Base-by-base conservation (phyloP, 148 eudicot genomes). In the Rhododendron simsii region DNA sequence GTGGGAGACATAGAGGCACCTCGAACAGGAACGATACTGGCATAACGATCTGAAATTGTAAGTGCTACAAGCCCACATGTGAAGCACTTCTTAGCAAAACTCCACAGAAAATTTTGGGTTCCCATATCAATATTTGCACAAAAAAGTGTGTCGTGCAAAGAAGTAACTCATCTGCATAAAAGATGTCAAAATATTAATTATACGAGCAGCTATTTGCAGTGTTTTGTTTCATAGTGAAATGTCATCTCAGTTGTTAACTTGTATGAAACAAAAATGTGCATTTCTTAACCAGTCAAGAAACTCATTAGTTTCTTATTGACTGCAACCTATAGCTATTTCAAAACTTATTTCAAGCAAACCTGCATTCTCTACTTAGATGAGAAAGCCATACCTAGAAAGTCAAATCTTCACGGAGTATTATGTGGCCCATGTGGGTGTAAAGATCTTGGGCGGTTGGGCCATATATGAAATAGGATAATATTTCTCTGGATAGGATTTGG, bases 1-100 rank as follows among this genome's bases (percentile, higher is more conserved):
- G 98, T 92, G 23, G 99, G 99, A 85, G 96, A 93, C 99, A 96
- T 96, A 51, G 99, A 96, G 41, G 41, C 51, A 30, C 98, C 99
- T 5, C 91, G 84, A 90, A 96, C 85, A 47, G 90, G 91, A 9
- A 89, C 79, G 77, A 95, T 30, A 86, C 95, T 90, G 14, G 88
- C 96, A 85, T 86, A 92, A 44, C 94, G 92, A 90, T 96, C 99
- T 37, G 96, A 93, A 86, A 96, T 44, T 13, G 98, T 93, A 79
- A 96, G 79, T 47, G 91, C 91, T 87, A 96, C 87, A 50, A 97
- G 86, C 83, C 99, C 95, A 74, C 85, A 86, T 0, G 98, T 93
- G 87, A 95, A 85, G 80, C 63, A 87, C 77, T 88, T 92, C 86
- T 93, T 97, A 82, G 94, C 83, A 85, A 91, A 61, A 88, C 85